Base-by-base conservation (phyloP, 2,329 filamentous ascomycete species). In the Pestalotiopsis sp. region DNA sequence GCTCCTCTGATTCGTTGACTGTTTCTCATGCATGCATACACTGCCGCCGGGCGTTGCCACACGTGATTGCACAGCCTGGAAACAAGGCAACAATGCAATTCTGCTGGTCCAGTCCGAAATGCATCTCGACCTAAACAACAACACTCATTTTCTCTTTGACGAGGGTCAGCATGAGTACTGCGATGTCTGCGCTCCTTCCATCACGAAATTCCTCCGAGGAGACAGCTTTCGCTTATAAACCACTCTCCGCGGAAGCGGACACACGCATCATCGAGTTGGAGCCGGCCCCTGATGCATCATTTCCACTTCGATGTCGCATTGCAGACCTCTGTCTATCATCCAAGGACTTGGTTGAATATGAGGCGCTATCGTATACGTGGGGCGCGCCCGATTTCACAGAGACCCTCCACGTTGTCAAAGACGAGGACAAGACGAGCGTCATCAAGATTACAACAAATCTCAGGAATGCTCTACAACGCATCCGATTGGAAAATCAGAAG, bases 401-500 rank as follows among this genome's bases (percentile, higher is more conserved):
- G 17, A 6, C 14, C n/a, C 14, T 52, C 1, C 11, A 7, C 1
- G 45, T 52, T 2, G 2, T 23, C 3, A 4, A n/a, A 20, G 45
- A 52, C 17, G n/a, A 9, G 6, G 45, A n/a, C 1, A 6, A 52
- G 11, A n/a, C n/a, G 4, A 52, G 45, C 45, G n/a, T 52, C 5
- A 17, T 52, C 3, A 52, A 7, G 45, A 52, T 52, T n/a, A 52
- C 45, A 2, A 2, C 6, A 3, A 52, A 52, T 20, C 45, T 52
- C 2, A 17, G 6, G 5, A 6, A 52, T 1, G 45, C 45, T n/a
- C 20, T 52, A 3, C 45, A 11, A 0, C 45, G n/a, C 0, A 3
- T 52, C 0, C 5, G 45, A n/a, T n/a, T 17, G 6, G 6, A 1
- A 0, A 17, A 20, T 9, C 4, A 6, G 3, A n/a, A 17, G 6